A percentile compares a stretch with the other conserved stretches of the same genome.
phyloP scores from a whole-genome alignment of 805 yeast genomes.

The Lipomyces sp. region DNA sequence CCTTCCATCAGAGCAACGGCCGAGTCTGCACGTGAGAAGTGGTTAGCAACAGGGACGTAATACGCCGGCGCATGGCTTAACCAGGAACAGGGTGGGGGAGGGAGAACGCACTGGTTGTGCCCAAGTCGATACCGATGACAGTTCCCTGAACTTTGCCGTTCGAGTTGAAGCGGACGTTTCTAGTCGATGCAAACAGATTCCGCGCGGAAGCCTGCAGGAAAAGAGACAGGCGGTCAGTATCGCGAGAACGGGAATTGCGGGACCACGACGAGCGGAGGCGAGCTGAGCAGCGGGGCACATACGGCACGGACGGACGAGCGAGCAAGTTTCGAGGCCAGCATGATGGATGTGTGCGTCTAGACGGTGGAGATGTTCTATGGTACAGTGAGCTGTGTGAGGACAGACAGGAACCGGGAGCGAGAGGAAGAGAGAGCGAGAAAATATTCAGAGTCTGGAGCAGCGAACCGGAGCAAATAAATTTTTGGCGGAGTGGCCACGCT shows the following conservation, averaged over 20 bases:
- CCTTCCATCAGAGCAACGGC: conserved; percentile 83
- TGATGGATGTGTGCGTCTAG: neutral
- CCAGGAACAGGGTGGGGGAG: neutral
- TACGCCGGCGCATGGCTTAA: neutral
- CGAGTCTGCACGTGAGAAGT: conserved; percentile 54
- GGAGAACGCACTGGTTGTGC: conserved; percentile 58
- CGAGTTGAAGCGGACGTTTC: conserved; percentile 46
- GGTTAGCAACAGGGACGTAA: too few species aligned
- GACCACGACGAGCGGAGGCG: too few species aligned
- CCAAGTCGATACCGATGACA: conserved; percentile 82
- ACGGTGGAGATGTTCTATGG: neutral
- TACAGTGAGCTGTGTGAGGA: too few species aligned
- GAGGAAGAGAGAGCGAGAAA: conserved; percentile 2
- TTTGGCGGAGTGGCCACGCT: neutral
- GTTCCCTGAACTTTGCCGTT: conserved; percentile 52
- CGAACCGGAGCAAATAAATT: conserved; percentile 4
- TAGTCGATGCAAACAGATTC: conserved; percentile 9
- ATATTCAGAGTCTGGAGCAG: conserved; percentile 7
- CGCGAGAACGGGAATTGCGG: too few species aligned
- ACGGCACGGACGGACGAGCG: too few species aligned
- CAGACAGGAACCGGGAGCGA: neutral
- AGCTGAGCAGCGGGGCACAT: too few species aligned
- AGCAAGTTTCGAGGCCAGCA: too few species aligned
- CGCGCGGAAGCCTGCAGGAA: neutral
- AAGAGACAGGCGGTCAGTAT: too few species aligned